A percentile compares a stretch with the other conserved stretches of the same genome.
Evolutionary conservation across 495 filamentous ascomycete species (phyloP).

Genomic region (Letharia lupina): DNA sequence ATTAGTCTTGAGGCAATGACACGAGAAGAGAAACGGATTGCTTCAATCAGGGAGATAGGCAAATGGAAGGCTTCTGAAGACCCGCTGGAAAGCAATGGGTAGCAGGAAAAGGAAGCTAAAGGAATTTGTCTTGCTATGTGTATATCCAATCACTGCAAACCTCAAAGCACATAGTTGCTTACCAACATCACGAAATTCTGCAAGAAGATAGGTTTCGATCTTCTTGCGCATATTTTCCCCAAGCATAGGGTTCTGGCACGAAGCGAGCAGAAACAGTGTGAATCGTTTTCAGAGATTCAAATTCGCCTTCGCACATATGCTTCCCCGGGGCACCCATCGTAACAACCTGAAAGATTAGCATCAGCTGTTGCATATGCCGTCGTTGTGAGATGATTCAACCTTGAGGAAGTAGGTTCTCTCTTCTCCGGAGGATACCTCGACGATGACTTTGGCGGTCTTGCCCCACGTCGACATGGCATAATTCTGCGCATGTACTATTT

Average conservation of each 20-base stretch:
- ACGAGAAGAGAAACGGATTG: not conserved
- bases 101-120: not conserved
- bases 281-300: constrained; percentile 40
- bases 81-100: not conserved
- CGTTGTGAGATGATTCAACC: constrained; percentile 8
- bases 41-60: not conserved
- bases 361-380: not conserved
- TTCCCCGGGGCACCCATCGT: constrained; percentile 26
- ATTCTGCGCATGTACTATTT: constrained; percentile 11
- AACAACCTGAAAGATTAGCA: constrained; percentile 3
- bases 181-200: constrained; percentile 36
- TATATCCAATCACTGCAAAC: not conserved
- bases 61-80: not conserved
- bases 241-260: constrained; percentile 39
- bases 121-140: too few species aligned
- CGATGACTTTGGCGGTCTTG: constrained; percentile 30
- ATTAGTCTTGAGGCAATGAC: constrained; percentile 1
- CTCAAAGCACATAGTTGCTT: constrained; percentile 21
- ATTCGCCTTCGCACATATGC: constrained; percentile 39
- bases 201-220: constrained; percentile 39
- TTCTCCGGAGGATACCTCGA: constrained; percentile 25
- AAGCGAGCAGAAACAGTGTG: constrained; percentile 34
- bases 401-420: constrained; percentile 34
- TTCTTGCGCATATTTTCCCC: constrained; percentile 32
- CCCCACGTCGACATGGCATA: constrained; percentile 26